Base-by-base conservation (phyloP, 139 green algal genomes). In the Volvox reticuliferus region DNA sequence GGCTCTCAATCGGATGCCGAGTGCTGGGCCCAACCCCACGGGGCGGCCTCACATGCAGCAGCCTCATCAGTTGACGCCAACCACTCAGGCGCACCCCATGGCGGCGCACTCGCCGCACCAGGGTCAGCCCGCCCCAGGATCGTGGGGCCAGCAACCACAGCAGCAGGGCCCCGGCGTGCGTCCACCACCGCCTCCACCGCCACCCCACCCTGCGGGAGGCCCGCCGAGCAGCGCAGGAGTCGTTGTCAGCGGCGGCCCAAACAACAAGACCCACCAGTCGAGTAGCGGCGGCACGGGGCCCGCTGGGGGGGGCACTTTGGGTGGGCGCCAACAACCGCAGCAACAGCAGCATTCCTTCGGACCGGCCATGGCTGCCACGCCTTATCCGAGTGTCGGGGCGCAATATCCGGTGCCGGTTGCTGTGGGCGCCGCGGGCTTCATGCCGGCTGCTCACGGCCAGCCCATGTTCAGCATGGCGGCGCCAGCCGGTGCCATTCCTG, bases 121-220 rank as follows among this genome's bases (percentile, higher is more conserved):
- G 82, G 32, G 12, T 12, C 65, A 79, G 63, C 21, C 33, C 32
- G 33, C 2, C 19, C 20, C 22, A 21, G 82, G 63, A 13, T 65
- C 82, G 33, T 88, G 82, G 82, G 82, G 82, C 63, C 82, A 88
- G 44, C 65, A 82, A 67, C 87, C 86, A 63, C 33, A 78, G 24
- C 71, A 61, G 5, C 87, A 65, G 0, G 87, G 87, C 65, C 65
- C 65, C 0, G 78, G 87, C 26, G 16, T 79, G 17, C 87, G 87
- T 5, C 87, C 63, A 28, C 78, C 87, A 37, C 87, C 78, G 22
- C 78, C 78, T 9, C 87, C 87, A 22, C 73, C 68, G 16, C 89
- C 88, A 65, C 79, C 78, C 14, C 44, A 71, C 33, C 35, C 24
- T 1, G 85, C 22, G 12, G 37, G 9, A 0, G 65, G 35, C 22